A percentile compares a stretch with the other conserved stretches of the same genome.
Evolutionary conservation across 2,329 filamentous ascomycete species (phyloP).

Genomic region (Basipetospora chlamydospora): DNA sequence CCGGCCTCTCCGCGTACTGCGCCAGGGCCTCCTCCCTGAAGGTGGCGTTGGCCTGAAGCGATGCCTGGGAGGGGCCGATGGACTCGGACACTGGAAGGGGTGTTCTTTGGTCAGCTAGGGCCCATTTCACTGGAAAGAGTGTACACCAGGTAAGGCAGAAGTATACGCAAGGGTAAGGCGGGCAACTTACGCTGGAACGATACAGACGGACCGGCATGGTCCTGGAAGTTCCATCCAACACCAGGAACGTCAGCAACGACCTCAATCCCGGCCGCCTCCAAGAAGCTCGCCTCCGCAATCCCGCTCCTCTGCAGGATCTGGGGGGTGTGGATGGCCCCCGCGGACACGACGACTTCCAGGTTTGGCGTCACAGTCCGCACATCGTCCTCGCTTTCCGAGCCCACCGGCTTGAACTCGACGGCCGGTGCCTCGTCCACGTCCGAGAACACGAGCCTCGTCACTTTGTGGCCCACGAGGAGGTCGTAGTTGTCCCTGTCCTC

Average conservation of each 20-base stretch:
- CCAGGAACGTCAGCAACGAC: conserved; percentile 34
- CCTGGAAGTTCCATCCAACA: conserved; percentile 43
- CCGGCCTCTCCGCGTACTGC: conserved; percentile 16
- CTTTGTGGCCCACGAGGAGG: conserved; percentile 16
- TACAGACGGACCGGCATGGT: conserved; percentile 27
- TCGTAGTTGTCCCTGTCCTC: conserved; percentile 12
- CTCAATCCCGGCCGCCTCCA: conserved; percentile 25
- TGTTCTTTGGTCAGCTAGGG: too few species aligned
- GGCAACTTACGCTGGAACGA: conserved; percentile 8
- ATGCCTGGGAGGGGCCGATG: not conserved
- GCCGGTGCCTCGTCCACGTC: conserved; percentile 6
- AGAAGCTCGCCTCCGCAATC: conserved; percentile 24
- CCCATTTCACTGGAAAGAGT: too few species aligned
- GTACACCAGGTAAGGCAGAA: too few species aligned
- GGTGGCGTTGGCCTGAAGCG: conserved; percentile 5
- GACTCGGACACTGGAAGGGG: not conserved
- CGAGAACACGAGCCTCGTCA: conserved; percentile 11
- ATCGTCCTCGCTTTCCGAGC: not conserved
- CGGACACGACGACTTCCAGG: conserved; percentile 29
- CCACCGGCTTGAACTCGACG: conserved; percentile 6
- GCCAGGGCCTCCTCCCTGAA: conserved; percentile 13
- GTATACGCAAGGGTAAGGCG: too few species aligned
- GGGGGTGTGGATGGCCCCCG: conserved; percentile 33
- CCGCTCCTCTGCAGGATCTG: conserved; percentile 36
- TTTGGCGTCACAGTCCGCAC: conserved; percentile 7